Evolutionary conservation across 441 rosid species (phyloP), one percentile per base, ranked within the genome.

Genomic region (Adansonia madagascariensis): DNA sequence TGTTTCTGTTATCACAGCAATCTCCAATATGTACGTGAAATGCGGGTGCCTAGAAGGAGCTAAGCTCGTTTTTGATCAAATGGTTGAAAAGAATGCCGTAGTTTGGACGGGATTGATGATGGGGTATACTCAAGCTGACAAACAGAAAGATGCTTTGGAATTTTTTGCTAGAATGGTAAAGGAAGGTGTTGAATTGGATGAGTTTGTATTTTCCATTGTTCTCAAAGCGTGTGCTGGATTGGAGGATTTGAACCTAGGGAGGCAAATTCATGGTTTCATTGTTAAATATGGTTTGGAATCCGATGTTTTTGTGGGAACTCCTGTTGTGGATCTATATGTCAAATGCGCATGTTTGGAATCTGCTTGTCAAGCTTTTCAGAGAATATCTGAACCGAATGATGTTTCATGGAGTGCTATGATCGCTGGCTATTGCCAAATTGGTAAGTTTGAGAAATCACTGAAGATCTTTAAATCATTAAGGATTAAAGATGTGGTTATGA

Each of bases 221-320:
- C 89, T 90, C 53, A 90, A 89, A 78, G 91, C 94, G 3, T 90
- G 94, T n/a, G 79, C 89, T 63, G 57, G 81, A 27, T 80, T 83
- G 68, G 82, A 83, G 79, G 82, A 83, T 80, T 67, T 87, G 82
- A 79, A 76, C 39, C 47, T 82, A 8, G 91, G 92, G 73, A 79
- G 78, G 84, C 89, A 89, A 79, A 80, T 89, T 52, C 94, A 90
- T 82, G 82, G 87, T 2, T 82, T 75, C 17, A 81, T 86, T 1
- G 86, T 79, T 61, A 90, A 88, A 85, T 84, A 81, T 68, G 89
- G 91, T 66, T 17, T 88, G 74, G 91, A 86, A 78, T 73, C 83
- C 14, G 86, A 87, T 50, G 94, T 87, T 73, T 88, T 86, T 0
- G 87, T 82, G 49, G 92, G 91, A 83, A 90, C 94, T 77, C 92